Evolutionary conservation across 306 rosid species (phyloP).

Genomic region (Aeschynomene evenia): DNA sequence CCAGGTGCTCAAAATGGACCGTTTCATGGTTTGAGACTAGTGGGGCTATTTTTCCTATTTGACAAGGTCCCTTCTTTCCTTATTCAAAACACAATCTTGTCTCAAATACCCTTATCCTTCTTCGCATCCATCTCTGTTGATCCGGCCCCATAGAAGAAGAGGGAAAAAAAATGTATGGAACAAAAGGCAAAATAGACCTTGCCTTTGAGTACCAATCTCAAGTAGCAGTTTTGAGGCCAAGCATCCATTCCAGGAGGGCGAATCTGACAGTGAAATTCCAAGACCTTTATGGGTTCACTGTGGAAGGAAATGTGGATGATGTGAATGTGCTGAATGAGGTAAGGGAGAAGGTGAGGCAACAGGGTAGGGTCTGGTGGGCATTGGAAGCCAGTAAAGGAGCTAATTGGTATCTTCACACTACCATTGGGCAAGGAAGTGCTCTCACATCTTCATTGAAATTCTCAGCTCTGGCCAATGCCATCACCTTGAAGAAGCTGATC

Average conservation of each 20-base stretch:
- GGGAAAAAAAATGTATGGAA: constrained; percentile 63
- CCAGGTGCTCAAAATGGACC: constrained; percentile 43
- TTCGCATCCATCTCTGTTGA: constrained; percentile 37
- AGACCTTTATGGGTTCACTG: constrained; percentile 92
- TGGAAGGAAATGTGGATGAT: constrained; percentile 99
- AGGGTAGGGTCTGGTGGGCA: constrained; percentile 98
- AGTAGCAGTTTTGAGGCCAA: constrained; percentile 77
- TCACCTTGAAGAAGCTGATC: constrained; percentile 84
- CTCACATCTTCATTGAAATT: constrained; percentile 83
- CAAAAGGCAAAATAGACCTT: constrained; percentile 76
- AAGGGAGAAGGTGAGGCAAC: constrained; percentile 93
- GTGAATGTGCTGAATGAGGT: constrained; percentile 97
- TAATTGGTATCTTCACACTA: constrained; percentile 83
- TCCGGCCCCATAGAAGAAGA: constrained; percentile 22
- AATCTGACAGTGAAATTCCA: constrained; percentile 93
- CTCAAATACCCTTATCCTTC: background rate
- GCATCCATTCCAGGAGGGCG: constrained; percentile 90
- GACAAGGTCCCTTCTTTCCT: constrained; percentile 36
- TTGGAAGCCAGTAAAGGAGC: constrained; percentile 95
- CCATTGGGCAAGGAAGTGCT: constrained; percentile 72
- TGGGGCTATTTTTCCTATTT: constrained; percentile 34
- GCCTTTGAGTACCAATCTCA: constrained; percentile 87
- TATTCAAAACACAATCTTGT: constrained; percentile 25
- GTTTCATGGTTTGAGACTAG: constrained; percentile 45
- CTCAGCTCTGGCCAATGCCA: constrained; percentile 75